Evolutionary conservation across 1,139 yeast genomes (phyloP).

Genomic region (Yamadazyma siamensis): DNA sequence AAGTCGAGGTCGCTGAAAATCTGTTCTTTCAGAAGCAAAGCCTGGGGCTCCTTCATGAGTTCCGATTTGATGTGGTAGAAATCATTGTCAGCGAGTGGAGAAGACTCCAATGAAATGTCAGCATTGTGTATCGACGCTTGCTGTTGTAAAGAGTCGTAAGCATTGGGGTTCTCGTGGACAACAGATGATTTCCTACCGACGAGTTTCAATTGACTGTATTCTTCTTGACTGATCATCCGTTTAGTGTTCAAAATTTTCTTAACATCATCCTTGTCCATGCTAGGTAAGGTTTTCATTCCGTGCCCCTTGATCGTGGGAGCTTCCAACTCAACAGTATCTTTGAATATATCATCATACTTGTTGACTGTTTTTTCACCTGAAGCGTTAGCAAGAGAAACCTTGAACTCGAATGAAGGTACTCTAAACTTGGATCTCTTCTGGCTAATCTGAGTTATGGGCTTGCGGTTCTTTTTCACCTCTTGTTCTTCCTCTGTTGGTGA

Average conservation of each 20-base stretch:
- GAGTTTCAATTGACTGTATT: conserved; percentile 35
- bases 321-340: conserved; percentile 21
- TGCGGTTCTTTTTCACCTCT: conserved; percentile 5
- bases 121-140: conserved; percentile 37
- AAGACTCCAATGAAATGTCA: conserved; percentile 30
- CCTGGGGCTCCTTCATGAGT: conserved; percentile 31
- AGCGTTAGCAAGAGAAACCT: conserved; percentile 22
- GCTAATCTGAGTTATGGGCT: conserved; percentile 8
- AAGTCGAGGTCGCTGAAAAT: conserved; percentile 32
- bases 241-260: conserved; percentile 39
- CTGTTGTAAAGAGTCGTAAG: conserved; percentile 33
- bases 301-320: conserved; percentile 36
- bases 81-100: conserved; percentile 12
- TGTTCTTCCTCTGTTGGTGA: conserved; percentile 10
- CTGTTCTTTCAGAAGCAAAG: conserved; percentile 33
- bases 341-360: conserved; percentile 42
- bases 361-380: conserved; percentile 19
- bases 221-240: conserved; percentile 40
- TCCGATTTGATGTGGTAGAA: conserved; percentile 36
- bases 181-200: conserved; percentile 32
- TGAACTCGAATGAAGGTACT: conserved; percentile 46
- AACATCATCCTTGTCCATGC: conserved; percentile 49
- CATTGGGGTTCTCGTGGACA: conserved; percentile 25
- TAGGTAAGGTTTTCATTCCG: conserved; percentile 45
- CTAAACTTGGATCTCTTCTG: conserved; percentile 29